Evolutionary conservation across 2,329 filamentous ascomycete genomes (phyloP), one percentile per base, ranked within the genome.

Genomic region (Pseudocercospora cruenta): DNA sequence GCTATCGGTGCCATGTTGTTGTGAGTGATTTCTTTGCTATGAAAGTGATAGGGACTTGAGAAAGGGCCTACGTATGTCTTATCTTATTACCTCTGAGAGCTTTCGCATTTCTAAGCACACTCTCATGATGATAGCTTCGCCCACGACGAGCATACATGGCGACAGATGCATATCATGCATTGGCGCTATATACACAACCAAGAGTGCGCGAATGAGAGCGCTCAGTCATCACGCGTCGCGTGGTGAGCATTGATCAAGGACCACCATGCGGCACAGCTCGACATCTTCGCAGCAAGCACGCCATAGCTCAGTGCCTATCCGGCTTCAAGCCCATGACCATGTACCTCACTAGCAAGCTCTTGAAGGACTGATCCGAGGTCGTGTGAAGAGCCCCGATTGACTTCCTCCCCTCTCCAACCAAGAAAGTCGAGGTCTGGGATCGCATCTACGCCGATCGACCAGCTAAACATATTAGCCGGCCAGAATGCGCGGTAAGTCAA

Each of bases 1-100:
- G 72, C 70, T 28, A 55, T 54, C 21, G 69, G 70, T 16, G 70
- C 71, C 71, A 73, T 73, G 26, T 51, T 59, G 19, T 3, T 14
- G 39, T 51, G 9, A 1, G 19, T 21, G 45, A n/a, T 22, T 5
- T 19, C 6, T 22, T 6, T 21, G 45, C n/a, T 49, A 9, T 9
- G 10, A 6, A 22, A 49, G 45, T 49, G 45, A n/a, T 12, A 9
- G n/a, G n/a, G 10, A 49, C 28, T 21, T 51, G 47, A 12, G 47
- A 21, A 21, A 9, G 47, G 8, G 4, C 39, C 12, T 19, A 10
- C 16, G 5, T 16, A 14, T 5, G 19, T 24, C 4, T 12, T 21
- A 51, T 24, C 10, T 12, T 12, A 3, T 12, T 14, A 51, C 47
- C 47, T 12, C 4, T 51, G 14, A 26, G 19, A 51, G 47, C 47